These are phyloP conservation scores for Tilletia horrida DNA, from an alignment of 1,284 basidiomycete genomes.

Conservation along the genomic window DNA sequence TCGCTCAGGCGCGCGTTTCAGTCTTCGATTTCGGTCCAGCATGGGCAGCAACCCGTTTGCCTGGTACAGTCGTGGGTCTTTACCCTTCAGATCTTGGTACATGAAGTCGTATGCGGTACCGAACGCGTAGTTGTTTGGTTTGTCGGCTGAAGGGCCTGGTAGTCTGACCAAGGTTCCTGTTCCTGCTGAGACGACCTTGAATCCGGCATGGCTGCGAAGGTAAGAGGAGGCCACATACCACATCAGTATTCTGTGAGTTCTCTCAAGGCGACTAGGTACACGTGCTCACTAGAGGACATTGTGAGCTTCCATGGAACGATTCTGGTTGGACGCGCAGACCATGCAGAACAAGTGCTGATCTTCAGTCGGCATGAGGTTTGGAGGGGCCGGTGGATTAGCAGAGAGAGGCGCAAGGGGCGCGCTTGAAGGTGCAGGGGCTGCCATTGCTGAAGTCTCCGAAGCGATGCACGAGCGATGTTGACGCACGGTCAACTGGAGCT, in stretches of 20 bases:
- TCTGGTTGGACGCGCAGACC: conserved; percentile 96
- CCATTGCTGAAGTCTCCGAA: background rate
- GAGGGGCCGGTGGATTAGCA: conserved; percentile 3
- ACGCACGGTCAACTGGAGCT: background rate
- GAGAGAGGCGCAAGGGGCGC: conserved; percentile 20
- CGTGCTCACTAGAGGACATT: conserved; percentile 65
- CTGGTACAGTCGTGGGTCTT: conserved; percentile 81
- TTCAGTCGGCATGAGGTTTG: conserved; percentile 15
- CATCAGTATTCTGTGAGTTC: background rate
- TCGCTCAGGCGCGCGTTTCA: conserved; percentile 89
- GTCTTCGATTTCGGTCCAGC: conserved; percentile 89
- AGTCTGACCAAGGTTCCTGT: conserved; percentile 95
- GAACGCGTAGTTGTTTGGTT: conserved; percentile 94
- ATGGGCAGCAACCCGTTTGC: conserved; percentile 94
- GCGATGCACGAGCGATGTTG: background rate
- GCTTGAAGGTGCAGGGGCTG: conserved; percentile 6
- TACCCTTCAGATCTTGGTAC: conserved; percentile 81
- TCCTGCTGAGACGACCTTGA: conserved; percentile 86
- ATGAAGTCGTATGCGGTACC: conserved; percentile 98
- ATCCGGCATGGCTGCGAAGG: conserved; percentile 67
- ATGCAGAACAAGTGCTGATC: conserved; percentile 73
- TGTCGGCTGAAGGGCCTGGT: conserved; percentile 92
- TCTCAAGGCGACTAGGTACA: background rate
- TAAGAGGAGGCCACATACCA: background rate
- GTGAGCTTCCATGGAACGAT: conserved; percentile 98